A percentile compares a stretch with the other conserved stretches of the same genome.
These are phyloP conservation scores for Fusarium phyllophilum DNA, from an alignment of 2,329 filamentous ascomycete genomes.

Conservation along the genomic window DNA sequence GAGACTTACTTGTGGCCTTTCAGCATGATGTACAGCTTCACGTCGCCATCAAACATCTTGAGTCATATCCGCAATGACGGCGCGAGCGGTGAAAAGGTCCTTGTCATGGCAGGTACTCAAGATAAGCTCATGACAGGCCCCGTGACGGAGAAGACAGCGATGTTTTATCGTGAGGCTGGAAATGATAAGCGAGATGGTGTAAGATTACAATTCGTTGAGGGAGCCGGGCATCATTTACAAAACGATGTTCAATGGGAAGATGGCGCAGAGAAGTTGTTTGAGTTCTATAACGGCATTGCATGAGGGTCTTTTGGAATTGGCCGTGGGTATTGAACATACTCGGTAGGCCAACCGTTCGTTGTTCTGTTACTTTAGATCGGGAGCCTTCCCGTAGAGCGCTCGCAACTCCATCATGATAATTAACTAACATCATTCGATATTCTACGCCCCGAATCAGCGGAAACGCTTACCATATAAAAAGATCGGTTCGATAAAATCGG, in stretches of 20 bases:
- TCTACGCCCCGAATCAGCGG: not conserved
- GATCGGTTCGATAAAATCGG: conserved; percentile 23
- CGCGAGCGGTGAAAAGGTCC: conserved; percentile 41
- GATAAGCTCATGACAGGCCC: conserved; percentile 55
- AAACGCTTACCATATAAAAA: not conserved
- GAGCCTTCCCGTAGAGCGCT: not conserved
- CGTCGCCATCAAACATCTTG: conserved; percentile 53
- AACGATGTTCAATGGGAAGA: conserved; percentile 61
- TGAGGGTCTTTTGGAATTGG: not conserved
- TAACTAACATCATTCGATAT: conserved; percentile 9
- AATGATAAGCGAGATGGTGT: conserved; percentile 48
- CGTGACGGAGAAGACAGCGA: conserved; percentile 53
- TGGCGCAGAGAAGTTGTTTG: conserved; percentile 57
- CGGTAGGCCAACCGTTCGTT: not conserved
- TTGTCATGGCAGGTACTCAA: conserved; percentile 53
- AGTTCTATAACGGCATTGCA: conserved; percentile 49
- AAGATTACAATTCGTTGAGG: conserved; percentile 53
- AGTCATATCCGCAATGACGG: conserved; percentile 46
- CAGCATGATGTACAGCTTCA: conserved; percentile 58
- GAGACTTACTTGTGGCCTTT: conserved; percentile 64
- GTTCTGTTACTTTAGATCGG: not conserved
- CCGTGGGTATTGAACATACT: not conserved
- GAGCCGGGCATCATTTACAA: conserved; percentile 63
- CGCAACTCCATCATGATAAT: conserved; percentile 3
- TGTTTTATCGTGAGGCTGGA: conserved; percentile 39